Evolutionary conservation across 306 rosid genomes (phyloP), one percentile per base, ranked within the genome.

Genomic region (Medicago arabica): DNA sequence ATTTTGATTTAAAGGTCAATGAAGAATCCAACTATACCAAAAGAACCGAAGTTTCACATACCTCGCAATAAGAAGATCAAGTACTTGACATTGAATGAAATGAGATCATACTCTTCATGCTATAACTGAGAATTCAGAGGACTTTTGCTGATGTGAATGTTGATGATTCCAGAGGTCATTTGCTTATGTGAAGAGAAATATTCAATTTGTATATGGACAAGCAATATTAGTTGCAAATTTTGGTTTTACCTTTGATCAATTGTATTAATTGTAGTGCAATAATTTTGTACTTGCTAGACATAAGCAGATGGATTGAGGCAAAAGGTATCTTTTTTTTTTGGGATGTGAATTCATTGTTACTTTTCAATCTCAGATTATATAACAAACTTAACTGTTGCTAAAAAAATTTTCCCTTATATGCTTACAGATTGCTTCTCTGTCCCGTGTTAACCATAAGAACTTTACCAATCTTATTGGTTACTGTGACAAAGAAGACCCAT

Each of bases 371-470:
- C 61, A 55, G 9, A 19, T 10, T 55, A 19, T 19, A 9, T n/a
- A 49, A 49, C 50, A 47, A 58, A 9, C 49, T 62, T 46, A 55
- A 7, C 61, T 49, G 55, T 61, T 73, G 12, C 67, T 78, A 81
- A 21, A 21, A 21, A 21, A 21, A 21, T 0, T 21, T 21, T 14
- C n/a, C n/a, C 49, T 40, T 67, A 57, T 67, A 84, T 76, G n/a
- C 59, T 79, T 55, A 78, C 83, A 96, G 98, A 85, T 96, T 67
- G 97, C 71, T 73, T 54, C 79, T 13, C 86, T 92, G 67, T 96
- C 98, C 2, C 89, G 98, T 54, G 82, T 92, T 76, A 96, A 96
- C 87, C 99, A 96, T 75, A 96, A 96, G 86, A 96, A 96, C 84
- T 90, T 90, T 67, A 89, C 85, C 69, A 96, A 96, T 83, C 97